A percentile compares a stretch with the other conserved stretches of the same genome.
Evolutionary conservation across 2,329 filamentous ascomycete species (phyloP).

Genomic region (Pseudogymnoascus sp.): DNA sequence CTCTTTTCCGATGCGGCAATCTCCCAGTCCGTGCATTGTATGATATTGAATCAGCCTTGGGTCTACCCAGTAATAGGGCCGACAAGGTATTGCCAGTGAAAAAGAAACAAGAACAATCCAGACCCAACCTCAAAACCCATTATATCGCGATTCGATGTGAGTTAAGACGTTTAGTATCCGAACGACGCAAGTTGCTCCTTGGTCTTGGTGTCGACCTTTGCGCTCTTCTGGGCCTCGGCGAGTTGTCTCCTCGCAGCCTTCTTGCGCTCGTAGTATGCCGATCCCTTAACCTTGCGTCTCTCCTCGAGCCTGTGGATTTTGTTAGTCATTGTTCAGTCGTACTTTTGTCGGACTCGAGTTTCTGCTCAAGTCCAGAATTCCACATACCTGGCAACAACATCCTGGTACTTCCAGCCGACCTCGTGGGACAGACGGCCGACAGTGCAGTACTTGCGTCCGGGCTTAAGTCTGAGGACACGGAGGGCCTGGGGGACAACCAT

Average conservation of each 20-base stretch:
- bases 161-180: constrained; percentile 65
- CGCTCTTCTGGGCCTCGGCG: constrained; percentile 85
- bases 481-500: constrained; percentile 98
- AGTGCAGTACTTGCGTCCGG: constrained; percentile 99
- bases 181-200: constrained; percentile 78
- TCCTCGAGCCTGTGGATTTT: constrained; percentile 76
- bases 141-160: constrained; percentile 11
- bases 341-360: constrained; percentile 15
- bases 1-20: constrained; percentile 24
- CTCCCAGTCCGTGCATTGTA: constrained; percentile 24
- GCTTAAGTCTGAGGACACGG: constrained; percentile 92
- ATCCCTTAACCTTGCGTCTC: constrained; percentile 98
- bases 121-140: constrained; percentile 15
- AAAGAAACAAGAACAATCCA: constrained; percentile 22
- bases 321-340: constrained; percentile 14
- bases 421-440: constrained; percentile 96
- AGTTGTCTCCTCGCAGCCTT: constrained; percentile 89
- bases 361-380: constrained; percentile 13
- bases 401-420: constrained; percentile 99
- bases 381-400: constrained; percentile 82
- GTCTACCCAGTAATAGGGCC: constrained; percentile 22
- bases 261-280: constrained; percentile 99
- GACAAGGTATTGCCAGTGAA: constrained; percentile 28
- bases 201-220: constrained; percentile 78
- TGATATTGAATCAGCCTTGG: constrained; percentile 24